Base-by-base conservation (phyloP, 352 stramenopile species). In the Aphanomyces invadans region DNA sequence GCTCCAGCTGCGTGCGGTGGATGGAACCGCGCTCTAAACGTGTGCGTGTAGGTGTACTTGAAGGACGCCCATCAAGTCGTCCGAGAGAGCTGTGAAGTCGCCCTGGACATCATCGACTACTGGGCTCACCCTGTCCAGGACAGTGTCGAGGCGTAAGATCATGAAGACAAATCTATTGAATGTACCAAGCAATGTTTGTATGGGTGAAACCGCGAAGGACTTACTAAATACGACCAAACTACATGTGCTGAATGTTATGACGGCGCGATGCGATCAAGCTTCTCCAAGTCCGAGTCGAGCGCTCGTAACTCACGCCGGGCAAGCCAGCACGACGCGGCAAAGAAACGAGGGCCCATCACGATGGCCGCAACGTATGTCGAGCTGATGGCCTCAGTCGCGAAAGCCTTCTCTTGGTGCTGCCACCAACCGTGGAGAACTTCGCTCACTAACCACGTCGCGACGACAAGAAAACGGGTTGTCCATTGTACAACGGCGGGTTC, bases 101-200 rank as follows among this genome's bases (percentile, higher is more conserved):
- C 95, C 21, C 80, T 99, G 42, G 96, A 98, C 81, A 96, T 95
- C 70, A 96, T 96, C 68, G 96, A 98, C 76, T 99, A 99, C 78
- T 99, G 88, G 88, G 28, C 59, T 15, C 36, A 42, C 7, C 36
- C 36, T 7, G n/a, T 19, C 46, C 21, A 54, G 46, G 19, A 54
- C 26, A n/a, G n/a, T 19, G 39, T 19, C 39, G 12, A 12, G n/a
- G 46, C 21, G 26, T 54, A 54, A 54, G 39, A 42, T 15, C 7
- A 42, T 42, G 36, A 42, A 42, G n/a, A n/a, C n/a, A n/a, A 48
- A 48, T 12, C 39, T 19, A 48, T 12, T n/a, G n/a, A n/a, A 48
- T n/a, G n/a, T n/a, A n/a, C n/a, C n/a, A n/a, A n/a, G n/a, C n/a
- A n/a, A n/a, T n/a, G n/a, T n/a, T n/a, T n/a, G n/a, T n/a, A n/a